These are phyloP conservation scores for Penicillium frequentans DNA, from an alignment of 2,329 filamentous ascomycete species.

Conservation along the genomic window DNA sequence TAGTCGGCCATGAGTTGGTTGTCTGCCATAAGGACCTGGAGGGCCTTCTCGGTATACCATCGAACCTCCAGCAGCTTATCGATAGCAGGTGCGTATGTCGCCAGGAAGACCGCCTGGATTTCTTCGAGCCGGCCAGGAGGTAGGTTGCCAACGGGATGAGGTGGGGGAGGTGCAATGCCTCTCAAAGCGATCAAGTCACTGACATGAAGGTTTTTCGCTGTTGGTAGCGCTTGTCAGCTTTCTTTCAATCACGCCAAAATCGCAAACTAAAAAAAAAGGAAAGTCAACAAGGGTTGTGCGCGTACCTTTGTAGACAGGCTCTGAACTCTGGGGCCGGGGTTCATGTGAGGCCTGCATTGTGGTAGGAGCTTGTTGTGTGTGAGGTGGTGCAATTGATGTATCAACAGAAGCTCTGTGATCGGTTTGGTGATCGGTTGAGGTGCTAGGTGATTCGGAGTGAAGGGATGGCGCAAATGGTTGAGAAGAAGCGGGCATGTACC, in stretches of 20 bases:
- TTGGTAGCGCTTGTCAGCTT: constrained; percentile 43
- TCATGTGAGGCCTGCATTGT: constrained; percentile 36
- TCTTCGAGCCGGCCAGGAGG: constrained; percentile 58
- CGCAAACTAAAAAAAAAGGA: background rate
- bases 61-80: constrained; percentile 76
- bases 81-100: constrained; percentile 73
- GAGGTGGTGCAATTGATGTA: constrained; percentile 60
- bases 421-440: constrained; percentile 49
- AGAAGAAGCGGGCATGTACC: constrained; percentile 40
- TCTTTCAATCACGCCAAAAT: background rate
- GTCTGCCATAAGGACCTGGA: constrained; percentile 56
- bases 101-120: constrained; percentile 69
- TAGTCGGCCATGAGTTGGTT: constrained; percentile 65
- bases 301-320: constrained; percentile 24
- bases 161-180: constrained; percentile 58
- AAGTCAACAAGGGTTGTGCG: background rate
- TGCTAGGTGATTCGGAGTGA: constrained; percentile 38
- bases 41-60: constrained; percentile 69
- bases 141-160: constrained; percentile 51
- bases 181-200: constrained; percentile 70
- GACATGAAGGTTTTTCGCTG: constrained; percentile 68
- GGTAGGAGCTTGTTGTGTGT: constrained; percentile 31
- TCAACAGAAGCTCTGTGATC: constrained; percentile 66
- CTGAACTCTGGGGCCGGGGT: constrained; percentile 20
- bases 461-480: constrained; percentile 41